Conservation (phyloP, 768 basidiomycete species). For the Plicaturopsis crispa region DNA sequence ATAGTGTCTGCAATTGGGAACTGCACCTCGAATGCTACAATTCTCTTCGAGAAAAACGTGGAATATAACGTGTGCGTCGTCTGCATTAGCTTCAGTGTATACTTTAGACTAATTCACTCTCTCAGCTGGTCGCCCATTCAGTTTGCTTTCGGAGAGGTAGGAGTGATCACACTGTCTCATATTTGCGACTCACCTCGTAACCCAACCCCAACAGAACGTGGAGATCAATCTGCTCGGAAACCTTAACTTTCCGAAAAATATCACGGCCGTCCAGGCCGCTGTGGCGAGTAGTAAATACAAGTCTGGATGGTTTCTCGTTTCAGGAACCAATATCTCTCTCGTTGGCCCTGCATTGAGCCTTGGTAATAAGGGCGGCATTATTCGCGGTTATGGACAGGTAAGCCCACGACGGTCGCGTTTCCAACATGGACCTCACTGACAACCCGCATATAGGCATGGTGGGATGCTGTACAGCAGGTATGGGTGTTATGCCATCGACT, state of each 20-base stretch:
- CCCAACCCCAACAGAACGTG: too few species aligned
- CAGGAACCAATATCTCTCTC: slow-evolving; percentile 7
- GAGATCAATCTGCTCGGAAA: slow-evolving; percentile 9
- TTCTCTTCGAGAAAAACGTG: slow-evolving; percentile 6
- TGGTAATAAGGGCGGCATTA: slow-evolving; percentile 9
- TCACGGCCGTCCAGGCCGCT: slow-evolving; percentile 9
- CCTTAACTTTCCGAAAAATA: slow-evolving; percentile 10
- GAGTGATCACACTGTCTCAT: too few species aligned
- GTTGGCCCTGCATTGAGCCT: slow-evolving; percentile 7
- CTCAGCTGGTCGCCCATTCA: slow-evolving; percentile 9
- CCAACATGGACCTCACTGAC: neutral
- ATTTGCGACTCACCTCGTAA: too few species aligned
- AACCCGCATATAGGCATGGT: slow-evolving; percentile 7
- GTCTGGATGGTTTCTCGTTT: slow-evolving; percentile 9
- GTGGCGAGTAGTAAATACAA: slow-evolving; percentile 9
- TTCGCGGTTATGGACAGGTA: slow-evolving; percentile 10
- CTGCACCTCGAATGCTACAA: slow-evolving; percentile 9
- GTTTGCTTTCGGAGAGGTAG: slow-evolving; percentile 8
- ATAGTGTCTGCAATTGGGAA: slow-evolving; percentile 7
- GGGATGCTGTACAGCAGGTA: slow-evolving; percentile 8
- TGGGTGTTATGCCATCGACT: too few species aligned
- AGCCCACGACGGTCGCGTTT: neutral
- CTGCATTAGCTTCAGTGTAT: neutral
- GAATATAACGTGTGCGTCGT: slow-evolving; percentile 9
- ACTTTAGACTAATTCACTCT: neutral